phyloP scores from a whole-genome alignment of 768 basidiomycete genomes.

The Kwoniella sp. region DNA sequence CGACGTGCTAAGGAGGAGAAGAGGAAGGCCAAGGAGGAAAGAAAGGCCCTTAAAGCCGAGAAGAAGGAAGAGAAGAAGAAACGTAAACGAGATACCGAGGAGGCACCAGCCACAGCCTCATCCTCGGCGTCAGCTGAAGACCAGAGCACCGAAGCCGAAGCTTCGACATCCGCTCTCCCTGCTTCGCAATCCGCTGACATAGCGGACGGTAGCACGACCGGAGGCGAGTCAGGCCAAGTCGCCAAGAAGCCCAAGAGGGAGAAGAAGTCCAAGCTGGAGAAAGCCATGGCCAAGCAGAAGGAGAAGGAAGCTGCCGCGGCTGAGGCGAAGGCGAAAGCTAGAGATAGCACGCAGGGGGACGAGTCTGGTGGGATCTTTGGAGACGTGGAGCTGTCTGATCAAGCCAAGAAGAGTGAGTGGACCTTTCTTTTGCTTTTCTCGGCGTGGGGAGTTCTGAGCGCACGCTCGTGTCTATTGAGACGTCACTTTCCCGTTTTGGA shows the following conservation, averaged over 20 bases:
- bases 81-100: neutral
- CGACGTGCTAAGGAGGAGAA: neutral
- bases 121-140: neutral
- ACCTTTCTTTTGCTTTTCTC: no score
- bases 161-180: no score
- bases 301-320: slow-evolving; percentile 15
- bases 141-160: no score
- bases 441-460: no score
- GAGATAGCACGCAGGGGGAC: neutral
- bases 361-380: slow-evolving; percentile 13
- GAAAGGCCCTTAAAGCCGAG: neutral
- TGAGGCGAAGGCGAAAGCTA: neutral
- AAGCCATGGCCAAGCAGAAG: slow-evolving; percentile 19
- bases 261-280: slow-evolving; percentile 5
- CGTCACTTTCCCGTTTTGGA: no score
- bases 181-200: neutral
- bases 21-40: slow-evolving; percentile 1
- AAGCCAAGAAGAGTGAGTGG: slow-evolving; percentile 45
- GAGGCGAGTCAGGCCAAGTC: neutral
- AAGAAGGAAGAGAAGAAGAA: slow-evolving; percentile 16
- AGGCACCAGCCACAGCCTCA: neutral
- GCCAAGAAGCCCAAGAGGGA: slow-evolving; percentile 5
- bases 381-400: slow-evolving; percentile 35
- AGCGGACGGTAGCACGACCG: neutral
- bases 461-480: no score